Conservation (phyloP, 2,329 filamentous ascomycete genomes). For the Orbilia brochopaga region DNA sequence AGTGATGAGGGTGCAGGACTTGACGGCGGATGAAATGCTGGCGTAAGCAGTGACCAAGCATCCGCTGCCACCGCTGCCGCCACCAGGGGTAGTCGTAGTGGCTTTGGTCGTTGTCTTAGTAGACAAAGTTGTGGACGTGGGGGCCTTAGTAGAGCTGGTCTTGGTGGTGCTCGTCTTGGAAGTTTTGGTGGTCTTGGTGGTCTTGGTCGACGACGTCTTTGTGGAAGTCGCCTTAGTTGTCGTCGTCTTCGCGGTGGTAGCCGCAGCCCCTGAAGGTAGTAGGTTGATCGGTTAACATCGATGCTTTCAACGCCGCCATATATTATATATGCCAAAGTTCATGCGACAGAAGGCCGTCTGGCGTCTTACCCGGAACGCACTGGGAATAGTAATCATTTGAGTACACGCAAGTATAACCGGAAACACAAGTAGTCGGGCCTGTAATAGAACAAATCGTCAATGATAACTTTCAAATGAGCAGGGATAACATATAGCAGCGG, state of each 20-base stretch:
- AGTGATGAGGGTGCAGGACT: conserved; percentile 19
- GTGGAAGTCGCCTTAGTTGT: conserved; percentile 14
- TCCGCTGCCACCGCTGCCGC: background rate
- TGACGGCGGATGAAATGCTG: conserved; percentile 29
- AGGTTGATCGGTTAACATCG: conserved; percentile 3
- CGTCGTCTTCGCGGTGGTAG: conserved; percentile 7
- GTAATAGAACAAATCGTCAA: background rate
- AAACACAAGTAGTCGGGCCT: conserved; percentile 45
- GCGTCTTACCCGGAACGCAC: conserved; percentile 35
- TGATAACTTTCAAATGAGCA: background rate
- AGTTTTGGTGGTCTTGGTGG: background rate
- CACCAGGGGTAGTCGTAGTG: conserved; percentile 7
- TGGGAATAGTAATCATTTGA: conserved; percentile 52
- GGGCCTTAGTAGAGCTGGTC: conserved; percentile 8
- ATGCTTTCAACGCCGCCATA: too few relatives aligned
- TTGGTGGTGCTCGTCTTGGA: conserved; percentile 7
- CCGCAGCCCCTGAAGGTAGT: conserved; percentile 1
- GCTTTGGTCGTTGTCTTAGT: conserved; percentile 18
- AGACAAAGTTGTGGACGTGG: conserved; percentile 1
- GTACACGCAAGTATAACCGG: conserved; percentile 49
- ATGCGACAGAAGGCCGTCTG: background rate
- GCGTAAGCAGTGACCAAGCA: conserved; percentile 27
- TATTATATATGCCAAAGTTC: too few relatives aligned
- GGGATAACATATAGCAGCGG: background rate
- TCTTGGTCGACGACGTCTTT: conserved; percentile 7